Evolutionary conservation across 805 yeast genomes (phyloP).

Genomic region (Starmerella stigmatis): DNA sequence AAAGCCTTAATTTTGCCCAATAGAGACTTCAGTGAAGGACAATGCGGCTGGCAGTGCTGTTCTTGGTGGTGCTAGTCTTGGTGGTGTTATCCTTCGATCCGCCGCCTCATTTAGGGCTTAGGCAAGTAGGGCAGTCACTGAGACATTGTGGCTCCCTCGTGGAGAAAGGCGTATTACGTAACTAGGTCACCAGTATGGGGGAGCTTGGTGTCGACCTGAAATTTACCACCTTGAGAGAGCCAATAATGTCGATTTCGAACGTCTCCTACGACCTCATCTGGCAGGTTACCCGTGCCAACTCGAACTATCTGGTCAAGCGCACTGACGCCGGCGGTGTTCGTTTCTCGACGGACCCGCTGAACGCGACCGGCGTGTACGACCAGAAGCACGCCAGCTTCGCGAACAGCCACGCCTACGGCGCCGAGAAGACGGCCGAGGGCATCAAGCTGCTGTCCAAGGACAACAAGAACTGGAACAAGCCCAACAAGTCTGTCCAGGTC

Average conservation of each 20-base stretch:
- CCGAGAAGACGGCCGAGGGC: conserved; percentile 31
- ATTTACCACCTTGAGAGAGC: conserved; percentile 2
- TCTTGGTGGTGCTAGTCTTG: too few relatives aligned
- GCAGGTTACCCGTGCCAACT: conserved; percentile 41
- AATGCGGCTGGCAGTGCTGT: too few relatives aligned
- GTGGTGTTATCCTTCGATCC: too few relatives aligned
- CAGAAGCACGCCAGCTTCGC: conserved; percentile 40
- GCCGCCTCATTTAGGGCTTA: too few relatives aligned
- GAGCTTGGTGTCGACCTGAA: conserved; percentile 5
- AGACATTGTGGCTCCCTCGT: neutral
- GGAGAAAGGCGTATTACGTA: neutral
- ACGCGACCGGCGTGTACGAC: conserved; percentile 39
- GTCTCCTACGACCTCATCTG: conserved; percentile 39
- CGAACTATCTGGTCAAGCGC: conserved; percentile 41
- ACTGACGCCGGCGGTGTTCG: conserved; percentile 33
- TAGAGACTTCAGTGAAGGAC: too few relatives aligned
- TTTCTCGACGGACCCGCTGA: conserved; percentile 43
- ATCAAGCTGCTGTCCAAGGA: conserved; percentile 37
- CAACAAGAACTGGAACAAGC: conserved; percentile 40
- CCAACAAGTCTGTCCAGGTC: conserved; percentile 36
- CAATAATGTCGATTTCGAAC: conserved; percentile 25
- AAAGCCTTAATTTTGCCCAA: too few relatives aligned
- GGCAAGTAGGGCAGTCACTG: conserved; percentile 2
- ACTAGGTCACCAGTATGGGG: neutral
- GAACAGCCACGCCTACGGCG: conserved; percentile 42